These are phyloP conservation scores for Blastomyces silverae DNA, from an alignment of 2,329 filamentous ascomycete species.

Conservation along the genomic window DNA sequence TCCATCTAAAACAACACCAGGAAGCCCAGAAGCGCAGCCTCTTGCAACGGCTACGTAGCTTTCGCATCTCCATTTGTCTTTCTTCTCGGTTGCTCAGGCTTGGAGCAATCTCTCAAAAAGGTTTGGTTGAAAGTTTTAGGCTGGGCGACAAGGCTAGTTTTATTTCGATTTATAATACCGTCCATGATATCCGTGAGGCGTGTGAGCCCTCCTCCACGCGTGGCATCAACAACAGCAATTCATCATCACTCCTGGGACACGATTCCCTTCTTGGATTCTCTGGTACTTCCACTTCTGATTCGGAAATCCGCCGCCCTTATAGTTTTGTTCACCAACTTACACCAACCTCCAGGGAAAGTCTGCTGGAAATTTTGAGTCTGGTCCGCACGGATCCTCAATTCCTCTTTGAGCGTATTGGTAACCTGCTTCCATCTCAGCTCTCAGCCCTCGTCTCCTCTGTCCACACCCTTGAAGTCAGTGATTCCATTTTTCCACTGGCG, in stretches of 20 bases:
- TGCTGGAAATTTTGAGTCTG: conserved; percentile 72
- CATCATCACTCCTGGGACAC: conserved; percentile 28
- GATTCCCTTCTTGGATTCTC: conserved; percentile 32
- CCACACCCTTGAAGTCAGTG: conserved; percentile 69
- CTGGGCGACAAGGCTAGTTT: conserved; percentile 43
- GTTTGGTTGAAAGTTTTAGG: conserved; percentile 42
- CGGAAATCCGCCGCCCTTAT: conserved; percentile 29
- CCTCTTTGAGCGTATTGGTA: conserved; percentile 71
- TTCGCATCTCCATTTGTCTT: conserved; percentile 40
- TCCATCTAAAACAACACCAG: conserved; percentile 40
- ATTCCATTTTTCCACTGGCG: conserved; percentile 71
- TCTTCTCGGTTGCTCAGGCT: conserved; percentile 40
- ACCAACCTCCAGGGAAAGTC: conserved; percentile 62
- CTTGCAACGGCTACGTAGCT: conserved; percentile 36
- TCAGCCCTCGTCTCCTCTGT: conserved; percentile 70
- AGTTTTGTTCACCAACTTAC: conserved; percentile 60
- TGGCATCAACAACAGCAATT: not conserved
- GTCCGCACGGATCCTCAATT: conserved; percentile 84
- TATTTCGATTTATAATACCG: conserved; percentile 39
- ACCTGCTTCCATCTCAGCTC: conserved; percentile 68
- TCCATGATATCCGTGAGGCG: conserved; percentile 41
- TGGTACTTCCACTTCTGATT: conserved; percentile 33
- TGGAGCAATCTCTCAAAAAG: conserved; percentile 38
- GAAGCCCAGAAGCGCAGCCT: conserved; percentile 37
- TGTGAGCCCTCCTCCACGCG: conserved; percentile 32